phyloP scores from a whole-genome alignment of 192 early-diverging fungal species.

The Podochytrium sp. region DNA sequence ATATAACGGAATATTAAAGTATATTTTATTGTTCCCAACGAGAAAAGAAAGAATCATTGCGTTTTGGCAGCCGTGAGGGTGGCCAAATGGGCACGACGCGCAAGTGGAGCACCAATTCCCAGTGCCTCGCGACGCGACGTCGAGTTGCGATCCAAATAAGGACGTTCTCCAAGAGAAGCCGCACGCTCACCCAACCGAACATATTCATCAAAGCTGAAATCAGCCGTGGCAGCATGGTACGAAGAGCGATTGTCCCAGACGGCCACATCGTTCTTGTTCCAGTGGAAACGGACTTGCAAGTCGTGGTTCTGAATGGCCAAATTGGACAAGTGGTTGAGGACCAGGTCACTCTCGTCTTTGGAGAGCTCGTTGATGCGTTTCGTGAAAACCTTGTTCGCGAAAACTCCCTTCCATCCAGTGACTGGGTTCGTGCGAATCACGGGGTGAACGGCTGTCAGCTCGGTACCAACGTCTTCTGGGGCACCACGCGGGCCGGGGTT shows the following conservation, averaged over 20 bases:
- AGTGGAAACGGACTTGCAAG: conserved; percentile 56
- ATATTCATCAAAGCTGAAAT: conserved; percentile 38
- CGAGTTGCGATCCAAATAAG: conserved; percentile 38
- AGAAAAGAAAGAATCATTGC: too few species aligned
- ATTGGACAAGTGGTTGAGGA: conserved; percentile 62
- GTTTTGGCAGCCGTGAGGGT: background rate
- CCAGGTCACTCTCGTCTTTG: conserved; percentile 57
- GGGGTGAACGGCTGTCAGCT: conserved; percentile 36
- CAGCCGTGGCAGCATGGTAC: conserved; percentile 37
- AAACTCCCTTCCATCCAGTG: conserved; percentile 69
- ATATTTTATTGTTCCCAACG: too few species aligned
- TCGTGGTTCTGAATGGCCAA: conserved; percentile 57
- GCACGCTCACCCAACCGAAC: conserved; percentile 44
- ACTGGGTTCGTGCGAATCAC: conserved; percentile 70
- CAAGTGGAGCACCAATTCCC: conserved; percentile 12
- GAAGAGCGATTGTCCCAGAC: conserved; percentile 50
- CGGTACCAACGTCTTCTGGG: conserved; percentile 18
- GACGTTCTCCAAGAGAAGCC: conserved; percentile 42
- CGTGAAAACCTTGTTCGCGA: conserved; percentile 61
- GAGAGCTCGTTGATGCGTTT: conserved; percentile 57
- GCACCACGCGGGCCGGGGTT: conserved; percentile 18
- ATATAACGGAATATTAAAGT: too few species aligned
- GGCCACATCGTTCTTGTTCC: conserved; percentile 47
- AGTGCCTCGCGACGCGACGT: conserved; percentile 19
- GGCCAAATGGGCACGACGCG: conserved; percentile 11